Conservation (phyloP, 768 basidiomycete species). For the Boletus vermiculosoides region DNA sequence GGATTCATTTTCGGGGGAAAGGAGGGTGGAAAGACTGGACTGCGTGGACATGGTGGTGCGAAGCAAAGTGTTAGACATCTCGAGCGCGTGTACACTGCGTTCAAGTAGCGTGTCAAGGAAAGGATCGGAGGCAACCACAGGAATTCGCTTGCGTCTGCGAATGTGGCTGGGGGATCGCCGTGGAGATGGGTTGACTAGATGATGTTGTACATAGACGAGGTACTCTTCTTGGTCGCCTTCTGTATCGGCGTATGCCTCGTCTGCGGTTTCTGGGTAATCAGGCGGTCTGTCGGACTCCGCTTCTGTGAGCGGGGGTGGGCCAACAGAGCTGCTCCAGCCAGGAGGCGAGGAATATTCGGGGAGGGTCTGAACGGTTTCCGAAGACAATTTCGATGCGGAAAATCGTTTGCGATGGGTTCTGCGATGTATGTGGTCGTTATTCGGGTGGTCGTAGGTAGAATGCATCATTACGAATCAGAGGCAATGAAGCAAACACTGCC, state of each 20-base stretch:
- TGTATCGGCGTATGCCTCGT: slow-evolving; percentile 73
- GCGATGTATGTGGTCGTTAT: slow-evolving; percentile 20
- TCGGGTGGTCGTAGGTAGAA: slow-evolving; percentile 15
- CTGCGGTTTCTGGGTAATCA: slow-evolving; percentile 73
- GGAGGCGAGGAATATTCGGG: slow-evolving; percentile 58
- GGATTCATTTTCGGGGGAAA: slow-evolving; percentile 45
- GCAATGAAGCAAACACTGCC: neutral
- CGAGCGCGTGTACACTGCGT: slow-evolving; percentile 80
- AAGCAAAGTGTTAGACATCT: slow-evolving; percentile 79
- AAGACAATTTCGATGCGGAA: slow-evolving; percentile 58
- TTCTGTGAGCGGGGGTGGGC: slow-evolving; percentile 25
- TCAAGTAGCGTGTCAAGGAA: slow-evolving; percentile 76
- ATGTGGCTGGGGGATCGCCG: slow-evolving; percentile 26
- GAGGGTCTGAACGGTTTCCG: slow-evolving; percentile 63
- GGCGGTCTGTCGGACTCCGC: slow-evolving; percentile 60
- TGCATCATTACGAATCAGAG: slow-evolving; percentile 12
- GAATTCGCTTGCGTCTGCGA: slow-evolving; percentile 30
- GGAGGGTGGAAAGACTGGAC: slow-evolving; percentile 48
- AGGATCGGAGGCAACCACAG: slow-evolving; percentile 41
- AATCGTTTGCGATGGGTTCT: slow-evolving; percentile 54
- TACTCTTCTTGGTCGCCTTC: slow-evolving; percentile 36
- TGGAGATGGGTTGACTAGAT: slow-evolving; percentile 35
- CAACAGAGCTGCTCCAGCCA: slow-evolving; percentile 17
- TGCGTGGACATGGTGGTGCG: slow-evolving; percentile 76
- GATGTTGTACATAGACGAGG: slow-evolving; percentile 23